Evolutionary conservation across 768 basidiomycete species (phyloP), one percentile per base, ranked within the genome.

Genomic region (Amanita pseudoporphyria): DNA sequence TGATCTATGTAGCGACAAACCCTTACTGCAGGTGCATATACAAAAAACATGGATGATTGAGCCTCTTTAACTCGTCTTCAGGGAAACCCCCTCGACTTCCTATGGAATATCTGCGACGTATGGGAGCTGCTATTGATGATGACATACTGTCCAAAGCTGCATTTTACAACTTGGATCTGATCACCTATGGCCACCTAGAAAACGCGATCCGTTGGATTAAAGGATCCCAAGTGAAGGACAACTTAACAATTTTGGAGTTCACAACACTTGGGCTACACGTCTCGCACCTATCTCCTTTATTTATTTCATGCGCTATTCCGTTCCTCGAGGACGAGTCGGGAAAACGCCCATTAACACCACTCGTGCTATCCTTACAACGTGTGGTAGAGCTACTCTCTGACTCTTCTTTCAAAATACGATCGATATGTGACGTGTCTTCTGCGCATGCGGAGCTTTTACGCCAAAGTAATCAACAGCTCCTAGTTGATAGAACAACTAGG

Each of bases 231-330:
- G 40, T 18, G 9, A 18, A 28, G 16, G 18, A 7, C 10, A 28
- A 30, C 9, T 21, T 10, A 19, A 16, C 18, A 9, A 30, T 50
- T 35, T 22, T 50, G 5, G 49, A 50, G 26, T 50, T 50, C 24
- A 41, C 49, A n/a, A 50, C 49, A 26, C 14, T 50, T 10, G 49
- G 40, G 10, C 9, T 19, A 22, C 40, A 43, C 10, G 49, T 50
- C 21, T 37, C 40, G 12, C n/a, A 32, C 43, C 16, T 35, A 19
- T 50, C 40, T 33, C 22, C 41, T 18, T 18, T 33, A 24, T 43
- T 24, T 26, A 3, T 50, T 1, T 24, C 16, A 2, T 42, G 49
- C 32, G 24, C 38, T 26, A 19, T 50, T 18, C 49, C 49, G 3
- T 43, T 33, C 31, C 40, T 50, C 16, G 49, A 43, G 21, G n/a